Base-by-base conservation (phyloP, 2,329 filamentous ascomycete species). In the Talaromyces amestolkiae region DNA sequence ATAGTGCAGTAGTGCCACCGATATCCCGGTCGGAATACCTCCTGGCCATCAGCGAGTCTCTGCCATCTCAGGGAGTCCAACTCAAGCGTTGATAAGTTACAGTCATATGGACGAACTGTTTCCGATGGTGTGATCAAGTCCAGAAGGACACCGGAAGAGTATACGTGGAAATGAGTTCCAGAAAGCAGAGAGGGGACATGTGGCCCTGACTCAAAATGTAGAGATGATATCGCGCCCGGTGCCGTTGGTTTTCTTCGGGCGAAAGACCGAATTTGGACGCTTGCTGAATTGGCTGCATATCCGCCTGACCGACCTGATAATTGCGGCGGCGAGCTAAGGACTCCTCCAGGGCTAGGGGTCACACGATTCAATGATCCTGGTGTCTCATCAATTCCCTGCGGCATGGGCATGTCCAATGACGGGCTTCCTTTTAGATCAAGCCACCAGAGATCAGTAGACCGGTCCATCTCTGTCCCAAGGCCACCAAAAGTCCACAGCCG, bases 1-100 rank as follows among this genome's bases (percentile, higher is more conserved):
- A 97, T 91, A 3, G 93, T 96, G 76, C 95, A 98, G 75, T 99
- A 99, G 77, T 98, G 94, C 95, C 95, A 99, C 66, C 94, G 88
- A 76, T 95, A 98, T n/a, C 91, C 92, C 0, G 88, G 83, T 70
- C 91, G 91, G 79, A 97, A 99, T 39, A 99, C 89, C 74, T 99
- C 95, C 59, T 92, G 90, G 3, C 95, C 95, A 73, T 97, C 94
- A 1, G 94, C 95, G 19, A 99, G 84, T 75, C 93, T 96, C 77
- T 97, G 93, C 95, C 95, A 99, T 58, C 93, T 89, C 59, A 98
- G 80, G 0, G 91, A 90, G 65, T 91, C 90, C 11, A 99, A 83
- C 71, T 99, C 95, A 31, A 99, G 81, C 3, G 93, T 91, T 0
- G 93, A 97, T 24, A 99, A 79, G 22, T 93, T 96, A 69, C 94